phyloP scores from a whole-genome alignment of 805 yeast species.

The Saturnispora serradocipensis region DNA sequence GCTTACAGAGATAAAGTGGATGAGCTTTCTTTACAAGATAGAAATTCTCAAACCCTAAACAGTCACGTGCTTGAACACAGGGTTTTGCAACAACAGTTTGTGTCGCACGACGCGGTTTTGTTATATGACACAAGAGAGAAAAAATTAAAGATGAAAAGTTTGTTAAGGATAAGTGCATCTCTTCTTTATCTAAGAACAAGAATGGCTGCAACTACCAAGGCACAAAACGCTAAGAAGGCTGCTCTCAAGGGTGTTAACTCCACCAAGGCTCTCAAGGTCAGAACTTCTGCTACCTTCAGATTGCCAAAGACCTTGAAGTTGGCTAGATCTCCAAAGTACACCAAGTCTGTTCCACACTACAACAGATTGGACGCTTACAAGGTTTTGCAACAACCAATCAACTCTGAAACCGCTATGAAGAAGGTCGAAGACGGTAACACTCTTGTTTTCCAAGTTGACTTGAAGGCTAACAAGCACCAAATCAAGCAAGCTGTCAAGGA shows the following conservation, averaged over 20 bases:
- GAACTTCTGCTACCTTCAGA: constrained; percentile 93
- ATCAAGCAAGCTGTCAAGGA: constrained; percentile 98
- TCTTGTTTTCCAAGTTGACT: constrained; percentile 95
- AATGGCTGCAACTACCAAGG: constrained; percentile 50
- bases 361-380: constrained; percentile 95
- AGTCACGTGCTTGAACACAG: constrained; percentile 11
- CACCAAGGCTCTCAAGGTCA: constrained; percentile 83
- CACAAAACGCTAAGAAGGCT: constrained; percentile 97
- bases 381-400: constrained; percentile 88
- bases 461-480: constrained; percentile 97
- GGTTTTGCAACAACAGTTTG: constrained; percentile 9
- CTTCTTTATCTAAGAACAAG: constrained; percentile 3
- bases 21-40: not conserved
- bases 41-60: not conserved
- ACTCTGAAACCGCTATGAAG: constrained; percentile 98
- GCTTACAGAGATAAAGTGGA: not conserved
- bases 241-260: constrained; percentile 95
- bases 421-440: constrained; percentile 99
- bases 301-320: constrained; percentile 94
- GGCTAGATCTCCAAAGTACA: constrained; percentile 91
- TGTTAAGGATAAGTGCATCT: not conserved
- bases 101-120: constrained; percentile 10
- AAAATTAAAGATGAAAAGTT: not conserved
- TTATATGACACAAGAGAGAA: not conserved
- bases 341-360: constrained; percentile 96